phyloP scores from a whole-genome alignment of 257 asterid genomes.

The Linaria vulgaris region DNA sequence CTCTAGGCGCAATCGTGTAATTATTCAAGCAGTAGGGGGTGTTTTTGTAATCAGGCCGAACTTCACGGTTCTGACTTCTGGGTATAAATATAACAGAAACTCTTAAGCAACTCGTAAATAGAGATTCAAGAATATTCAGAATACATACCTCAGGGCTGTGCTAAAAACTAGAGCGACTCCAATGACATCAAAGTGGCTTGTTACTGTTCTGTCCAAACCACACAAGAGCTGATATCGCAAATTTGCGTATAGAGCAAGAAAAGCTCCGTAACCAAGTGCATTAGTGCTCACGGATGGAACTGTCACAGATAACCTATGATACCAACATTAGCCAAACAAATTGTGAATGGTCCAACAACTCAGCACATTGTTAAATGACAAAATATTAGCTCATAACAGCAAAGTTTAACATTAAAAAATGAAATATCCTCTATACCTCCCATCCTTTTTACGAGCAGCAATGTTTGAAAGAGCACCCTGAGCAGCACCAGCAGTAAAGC shows the following conservation, averaged over 20 bases:
- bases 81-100: background rate
- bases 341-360: slow-evolving; percentile 10
- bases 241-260: slow-evolving; percentile 92
- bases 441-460: slow-evolving; percentile 81
- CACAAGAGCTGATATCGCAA: slow-evolving; percentile 83
- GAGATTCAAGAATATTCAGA: background rate
- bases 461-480: slow-evolving; percentile 85
- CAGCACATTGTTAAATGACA: slow-evolving; percentile 1
- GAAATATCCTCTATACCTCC: slow-evolving; percentile 53
- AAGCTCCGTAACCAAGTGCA: slow-evolving; percentile 97
- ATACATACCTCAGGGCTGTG: slow-evolving; percentile 75
- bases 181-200: slow-evolving; percentile 84
- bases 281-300: slow-evolving; percentile 81
- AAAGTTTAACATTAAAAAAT: background rate
- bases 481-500: slow-evolving; percentile 85
- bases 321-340: slow-evolving; percentile 16
- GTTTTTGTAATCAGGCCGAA: too few species aligned
- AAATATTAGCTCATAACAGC: background rate
- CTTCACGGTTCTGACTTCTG: too few species aligned
- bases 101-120: background rate
- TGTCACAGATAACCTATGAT: slow-evolving; percentile 73
- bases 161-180: slow-evolving; percentile 80
- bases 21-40: too few species aligned
- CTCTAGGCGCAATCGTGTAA: too few species aligned
- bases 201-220: slow-evolving; percentile 77